Base-by-base conservation (phyloP, 352 stramenopile genomes). In the Plasmopara muralis region DNA sequence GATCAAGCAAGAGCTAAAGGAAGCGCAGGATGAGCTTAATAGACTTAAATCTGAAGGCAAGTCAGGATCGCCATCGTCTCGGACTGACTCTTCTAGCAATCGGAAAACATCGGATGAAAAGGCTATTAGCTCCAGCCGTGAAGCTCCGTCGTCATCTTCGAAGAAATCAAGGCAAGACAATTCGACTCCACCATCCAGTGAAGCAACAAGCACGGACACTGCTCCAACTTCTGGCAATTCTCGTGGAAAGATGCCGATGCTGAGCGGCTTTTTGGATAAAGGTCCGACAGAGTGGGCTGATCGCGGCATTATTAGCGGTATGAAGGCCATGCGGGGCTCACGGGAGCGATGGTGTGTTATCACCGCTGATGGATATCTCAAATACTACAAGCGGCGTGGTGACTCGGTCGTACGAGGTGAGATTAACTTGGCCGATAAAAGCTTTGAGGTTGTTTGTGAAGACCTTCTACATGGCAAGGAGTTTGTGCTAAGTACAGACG, bases 351-450 rank as follows among this genome's bases (percentile, higher is more conserved):
- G 83, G 83, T 94, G 83, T 53, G 75, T 89, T 39, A 83, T 94
- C 49, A 84, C 73, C 4, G 15, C 65, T 0, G 73, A 88, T 38
- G 83, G 83, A 10, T 73, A 70, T 34, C 68, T 94, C 53, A 77
- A 84, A 64, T 94, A 94, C 51, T 94, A 89, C 72, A 94, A 94
- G 62, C 81, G 83, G 6, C 83, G 83, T 57, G 82, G 82, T 37
- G 83, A 94, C 43, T 70, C 75, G 7, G 78, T 86, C n/a, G 79
- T 89, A 16, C 81, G 83, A 13, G 81, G 79, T 15, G 77, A 94
- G 49, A 92, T 94, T 47, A 77, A 91, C 37, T 58, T 94, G 18
- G 65, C 68, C 30, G 83, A 94, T 47, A 60, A 68, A 56, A 89
- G 73, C 47, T 80, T 94, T 50, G 83, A 94, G 56, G 74, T 94